Percentiles rank a stretch among this genome's conserved stretches.
These are phyloP conservation scores for Olyra latifolia DNA, from an alignment of 176 grass and related monocot genomes.

Conservation along the genomic window DNA sequence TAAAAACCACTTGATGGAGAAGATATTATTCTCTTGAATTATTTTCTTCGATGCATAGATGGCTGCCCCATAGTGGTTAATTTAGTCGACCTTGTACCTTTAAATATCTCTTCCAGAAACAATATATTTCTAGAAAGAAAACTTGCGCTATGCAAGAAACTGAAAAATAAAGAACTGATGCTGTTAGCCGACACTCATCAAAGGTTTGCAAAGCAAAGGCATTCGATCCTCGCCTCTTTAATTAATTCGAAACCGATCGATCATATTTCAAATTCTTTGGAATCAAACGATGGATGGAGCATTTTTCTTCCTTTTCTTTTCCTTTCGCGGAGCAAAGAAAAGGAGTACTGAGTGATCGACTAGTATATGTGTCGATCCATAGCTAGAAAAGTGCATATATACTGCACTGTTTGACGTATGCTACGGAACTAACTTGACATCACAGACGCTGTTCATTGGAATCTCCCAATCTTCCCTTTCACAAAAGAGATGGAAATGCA, in stretches of 20 bases:
- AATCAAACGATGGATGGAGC: background rate
- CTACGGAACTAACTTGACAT: background rate
- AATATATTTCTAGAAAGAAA: background rate
- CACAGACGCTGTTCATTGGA: background rate
- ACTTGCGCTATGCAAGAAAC: background rate
- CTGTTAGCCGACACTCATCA: constrained; percentile 2
- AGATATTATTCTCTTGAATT: background rate
- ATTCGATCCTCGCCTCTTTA: constrained; percentile 8
- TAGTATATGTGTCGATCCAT: background rate
- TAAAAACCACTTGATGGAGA: background rate
- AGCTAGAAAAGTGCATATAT: background rate
- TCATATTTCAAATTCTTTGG: background rate
- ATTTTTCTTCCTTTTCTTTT: background rate
- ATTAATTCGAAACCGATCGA: background rate
- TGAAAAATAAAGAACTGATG: background rate
- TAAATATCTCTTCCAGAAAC: background rate
- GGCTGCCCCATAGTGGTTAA: background rate
- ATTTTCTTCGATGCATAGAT: background rate
- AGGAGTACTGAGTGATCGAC: background rate
- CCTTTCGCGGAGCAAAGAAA: background rate
- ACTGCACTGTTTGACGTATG: background rate
- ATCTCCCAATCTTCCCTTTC: background rate
- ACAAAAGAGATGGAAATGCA: background rate
- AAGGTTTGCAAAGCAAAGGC: constrained; percentile 18
- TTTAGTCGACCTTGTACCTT: background rate